These are phyloP conservation scores for Phytophthora nicotianae DNA, from an alignment of 352 stramenopile species.

Conservation along the genomic window DNA sequence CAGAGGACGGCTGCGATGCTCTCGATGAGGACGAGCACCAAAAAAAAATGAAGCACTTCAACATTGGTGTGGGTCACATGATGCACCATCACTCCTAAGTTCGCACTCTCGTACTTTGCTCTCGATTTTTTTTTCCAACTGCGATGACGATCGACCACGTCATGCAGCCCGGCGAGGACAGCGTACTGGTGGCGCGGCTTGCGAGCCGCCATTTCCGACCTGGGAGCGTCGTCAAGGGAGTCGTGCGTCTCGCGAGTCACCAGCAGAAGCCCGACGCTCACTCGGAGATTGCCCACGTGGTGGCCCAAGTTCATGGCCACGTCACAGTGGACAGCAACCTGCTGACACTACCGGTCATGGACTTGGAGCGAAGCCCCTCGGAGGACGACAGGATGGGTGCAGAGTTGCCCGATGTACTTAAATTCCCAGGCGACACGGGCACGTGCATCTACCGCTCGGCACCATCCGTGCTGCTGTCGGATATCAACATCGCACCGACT, in stretches of 20 bases:
- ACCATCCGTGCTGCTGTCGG: slow-evolving; percentile 57
- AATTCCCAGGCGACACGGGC: slow-evolving; percentile 61
- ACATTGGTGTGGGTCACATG: slow-evolving; percentile 19
- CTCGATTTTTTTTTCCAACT: background rate
- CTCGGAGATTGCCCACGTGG: slow-evolving; percentile 56
- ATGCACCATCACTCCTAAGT: slow-evolving; percentile 10
- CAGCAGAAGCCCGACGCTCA: slow-evolving; percentile 28
- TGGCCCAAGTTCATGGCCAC: slow-evolving; percentile 68
- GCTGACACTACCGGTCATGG: slow-evolving; percentile 91
- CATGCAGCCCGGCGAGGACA: slow-evolving; percentile 24
- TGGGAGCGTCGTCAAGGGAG: slow-evolving; percentile 58
- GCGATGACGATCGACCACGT: slow-evolving; percentile 33
- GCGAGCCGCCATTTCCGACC: slow-evolving; percentile 56
- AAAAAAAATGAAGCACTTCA: slow-evolving; percentile 6
- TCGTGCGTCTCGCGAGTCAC: slow-evolving; percentile 49
- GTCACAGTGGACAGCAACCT: slow-evolving; percentile 93
- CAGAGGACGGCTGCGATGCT: slow-evolving; percentile 22
- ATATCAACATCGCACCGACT: slow-evolving; percentile 60
- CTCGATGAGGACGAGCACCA: slow-evolving; percentile 12
- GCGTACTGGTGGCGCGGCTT: slow-evolving; percentile 41
- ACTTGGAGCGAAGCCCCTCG: slow-evolving; percentile 35
- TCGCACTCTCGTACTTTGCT: too few relatives aligned
- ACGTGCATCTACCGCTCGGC: slow-evolving; percentile 63
- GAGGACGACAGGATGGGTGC: slow-evolving; percentile 35
- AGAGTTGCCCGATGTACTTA: slow-evolving; percentile 42